Evolutionary conservation across 2,329 filamentous ascomycete genomes (phyloP).

Genomic region (Verticillium albo-atrum): DNA sequence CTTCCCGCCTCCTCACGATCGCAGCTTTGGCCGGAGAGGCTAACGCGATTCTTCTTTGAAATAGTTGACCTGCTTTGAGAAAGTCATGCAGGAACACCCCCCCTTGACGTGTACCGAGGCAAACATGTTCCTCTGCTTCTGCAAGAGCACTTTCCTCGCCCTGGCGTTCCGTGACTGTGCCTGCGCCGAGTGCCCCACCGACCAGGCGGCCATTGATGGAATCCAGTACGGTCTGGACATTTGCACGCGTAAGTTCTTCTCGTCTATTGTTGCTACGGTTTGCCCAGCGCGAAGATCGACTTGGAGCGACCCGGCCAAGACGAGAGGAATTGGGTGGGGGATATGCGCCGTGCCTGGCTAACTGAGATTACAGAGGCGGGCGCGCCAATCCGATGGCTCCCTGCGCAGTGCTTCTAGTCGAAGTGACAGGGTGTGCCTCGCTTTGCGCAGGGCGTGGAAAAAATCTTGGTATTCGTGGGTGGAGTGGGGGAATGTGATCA

Average conservation of each 20-base stretch:
- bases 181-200: slow-evolving; percentile 7
- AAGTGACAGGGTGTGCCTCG: not conserved
- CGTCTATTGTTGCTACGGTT: no score
- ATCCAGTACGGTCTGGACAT: slow-evolving; percentile 17
- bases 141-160: slow-evolving; percentile 17
- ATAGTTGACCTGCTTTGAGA: slow-evolving; percentile 18
- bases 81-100: slow-evolving; percentile 19
- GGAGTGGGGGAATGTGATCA: not conserved
- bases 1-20: not conserved
- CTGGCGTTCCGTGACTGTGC: slow-evolving; percentile 18
- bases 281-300: not conserved
- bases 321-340: no score
- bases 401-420: not conserved
- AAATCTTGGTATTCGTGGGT: not conserved
- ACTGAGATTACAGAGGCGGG: not conserved
- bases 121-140: slow-evolving; percentile 26
- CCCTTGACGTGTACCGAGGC: slow-evolving; percentile 20
- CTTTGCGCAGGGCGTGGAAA: not conserved
- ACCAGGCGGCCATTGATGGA: slow-evolving; percentile 6
- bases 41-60: not conserved
- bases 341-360: not conserved
- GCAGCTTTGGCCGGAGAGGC: not conserved
- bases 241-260: slow-evolving; percentile 21
- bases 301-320: not conserved
- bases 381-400: not conserved